Percentiles rank a stretch among this genome's conserved stretches.
Conservation (phyloP, 371 early-diverging fungal genomes). For the Lichtheimia ramosa region DNA sequence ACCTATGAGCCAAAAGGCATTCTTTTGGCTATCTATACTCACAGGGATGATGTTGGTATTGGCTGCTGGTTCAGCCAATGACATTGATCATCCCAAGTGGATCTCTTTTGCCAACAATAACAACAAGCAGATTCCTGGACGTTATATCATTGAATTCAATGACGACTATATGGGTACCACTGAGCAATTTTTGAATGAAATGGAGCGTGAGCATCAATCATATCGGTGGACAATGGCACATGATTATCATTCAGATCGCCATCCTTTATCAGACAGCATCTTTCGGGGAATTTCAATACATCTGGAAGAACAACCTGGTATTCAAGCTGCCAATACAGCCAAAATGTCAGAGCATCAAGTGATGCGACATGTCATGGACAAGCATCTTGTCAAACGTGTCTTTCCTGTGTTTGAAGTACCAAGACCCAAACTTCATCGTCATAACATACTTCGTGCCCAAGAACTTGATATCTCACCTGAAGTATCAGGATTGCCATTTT, state of each 20-base stretch:
- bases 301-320: constrained; percentile 7
- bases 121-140: constrained; percentile 19
- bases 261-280: constrained; percentile 5
- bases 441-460: neutral
- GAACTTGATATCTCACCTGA: constrained; percentile 1
- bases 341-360: constrained; percentile 2
- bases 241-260: constrained; percentile 15
- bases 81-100: constrained; percentile 15
- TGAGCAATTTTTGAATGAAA: constrained; percentile 20
- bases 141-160: constrained; percentile 40
- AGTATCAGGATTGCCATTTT: constrained; percentile 7
- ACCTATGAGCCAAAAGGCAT: too few species aligned
- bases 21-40: too few species aligned
- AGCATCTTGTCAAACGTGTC: constrained; percentile 27
- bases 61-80: neutral
- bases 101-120: neutral
- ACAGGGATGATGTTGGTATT: too few species aligned
- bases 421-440: constrained; percentile 16
- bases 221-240: constrained; percentile 22
- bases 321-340: neutral
- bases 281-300: constrained; percentile 39
- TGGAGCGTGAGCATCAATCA: constrained; percentile 20
- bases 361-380: constrained; percentile 13
- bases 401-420: constrained; percentile 37
- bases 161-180: constrained; percentile 23